Evolutionary conservation across 805 yeast species (phyloP).

Genomic region (Maudiozyma pseudohumilis): DNA sequence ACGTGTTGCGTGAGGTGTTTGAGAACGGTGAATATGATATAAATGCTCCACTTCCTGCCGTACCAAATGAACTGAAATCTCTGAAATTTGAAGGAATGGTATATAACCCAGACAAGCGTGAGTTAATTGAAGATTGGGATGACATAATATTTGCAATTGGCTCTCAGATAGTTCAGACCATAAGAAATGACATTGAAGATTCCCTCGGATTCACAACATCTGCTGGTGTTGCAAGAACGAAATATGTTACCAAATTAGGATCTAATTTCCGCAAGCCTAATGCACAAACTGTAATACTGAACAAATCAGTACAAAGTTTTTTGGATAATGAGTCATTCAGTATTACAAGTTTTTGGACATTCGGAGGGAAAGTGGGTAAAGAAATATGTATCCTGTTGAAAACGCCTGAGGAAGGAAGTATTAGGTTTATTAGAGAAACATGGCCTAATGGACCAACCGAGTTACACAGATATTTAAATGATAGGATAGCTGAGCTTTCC

Average conservation of each 20-base stretch:
- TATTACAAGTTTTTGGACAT: slow-evolving; percentile 70
- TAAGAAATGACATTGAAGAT: slow-evolving; percentile 43
- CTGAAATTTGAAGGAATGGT: slow-evolving; percentile 16
- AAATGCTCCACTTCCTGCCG: slow-evolving; percentile 19
- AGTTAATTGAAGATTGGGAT: slow-evolving; percentile 56
- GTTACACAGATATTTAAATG: slow-evolving; percentile 13
- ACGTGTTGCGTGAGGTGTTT: slow-evolving; percentile 14
- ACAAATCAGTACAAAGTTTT: slow-evolving; percentile 40
- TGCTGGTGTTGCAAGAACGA: slow-evolving; percentile 72
- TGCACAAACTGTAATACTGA: slow-evolving; percentile 66
- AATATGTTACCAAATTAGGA: slow-evolving; percentile 76
- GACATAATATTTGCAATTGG: slow-evolving; percentile 64
- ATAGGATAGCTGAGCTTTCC: slow-evolving; percentile 1
- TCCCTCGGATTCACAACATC: slow-evolving; percentile 77
- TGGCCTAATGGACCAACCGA: slow-evolving; percentile 34
- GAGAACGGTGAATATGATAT: slow-evolving; percentile 17
- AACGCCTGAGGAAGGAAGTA: slow-evolving; percentile 39
- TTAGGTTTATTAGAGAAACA: slow-evolving; percentile 42
- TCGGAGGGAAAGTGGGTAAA: slow-evolving; percentile 86
- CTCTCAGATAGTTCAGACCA: slow-evolving; percentile 43
- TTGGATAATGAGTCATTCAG: slow-evolving; percentile 42
- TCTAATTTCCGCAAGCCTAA: slow-evolving; percentile 81
- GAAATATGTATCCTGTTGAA: slow-evolving; percentile 40
- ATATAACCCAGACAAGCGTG: slow-evolving; percentile 10
- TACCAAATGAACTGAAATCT: slow-evolving; percentile 13